A percentile compares a stretch with the other conserved stretches of the same genome.
Evolutionary conservation across 768 basidiomycete genomes (phyloP).

Genomic region (Boletus rufocinnamomeus): DNA sequence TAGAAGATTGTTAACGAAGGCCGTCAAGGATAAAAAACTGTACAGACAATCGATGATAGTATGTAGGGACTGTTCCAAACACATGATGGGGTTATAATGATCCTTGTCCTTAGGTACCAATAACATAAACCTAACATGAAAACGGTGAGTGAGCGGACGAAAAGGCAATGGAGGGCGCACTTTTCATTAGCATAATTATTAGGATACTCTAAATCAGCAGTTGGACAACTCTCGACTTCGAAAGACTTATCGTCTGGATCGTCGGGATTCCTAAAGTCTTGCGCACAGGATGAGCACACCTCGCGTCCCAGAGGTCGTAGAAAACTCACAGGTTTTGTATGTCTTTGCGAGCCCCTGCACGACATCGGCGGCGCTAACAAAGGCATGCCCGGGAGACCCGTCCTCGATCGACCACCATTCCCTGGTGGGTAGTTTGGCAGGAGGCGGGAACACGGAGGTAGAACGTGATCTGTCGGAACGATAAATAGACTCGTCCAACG

Average conservation of each 20-base stretch:
- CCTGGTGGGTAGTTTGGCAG: slow-evolving; percentile 25
- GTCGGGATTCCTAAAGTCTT: slow-evolving; percentile 71
- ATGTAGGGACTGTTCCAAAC: slow-evolving; percentile 69
- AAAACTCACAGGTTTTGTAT: slow-evolving; percentile 66
- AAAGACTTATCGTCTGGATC: slow-evolving; percentile 66
- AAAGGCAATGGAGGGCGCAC: slow-evolving; percentile 38
- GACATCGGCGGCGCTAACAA: slow-evolving; percentile 66
- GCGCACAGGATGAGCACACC: slow-evolving; percentile 16
- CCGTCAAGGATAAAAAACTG: slow-evolving; percentile 22
- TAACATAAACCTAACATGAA: slow-evolving; percentile 61
- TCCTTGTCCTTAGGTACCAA: slow-evolving; percentile 82
- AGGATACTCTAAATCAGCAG: slow-evolving; percentile 76
- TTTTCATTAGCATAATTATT: slow-evolving; percentile 68
- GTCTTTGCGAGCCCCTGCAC: slow-evolving; percentile 62
- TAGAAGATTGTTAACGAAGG: slow-evolving; percentile 31
- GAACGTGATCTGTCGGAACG: slow-evolving; percentile 63
- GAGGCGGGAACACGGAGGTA: slow-evolving; percentile 49
- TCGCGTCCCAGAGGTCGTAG: not conserved
- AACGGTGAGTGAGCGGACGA: not conserved
- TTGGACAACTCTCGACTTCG: slow-evolving; percentile 63
- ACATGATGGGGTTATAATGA: slow-evolving; percentile 84
- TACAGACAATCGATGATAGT: slow-evolving; percentile 70
- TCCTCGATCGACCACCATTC: slow-evolving; percentile 55
- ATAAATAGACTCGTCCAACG: slow-evolving; percentile 59
- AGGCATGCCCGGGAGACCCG: slow-evolving; percentile 50